Percentiles rank a stretch among this genome's conserved stretches.
Conservation (phyloP, 495 filamentous ascomycete genomes). For the Penicillium malachiteum region DNA sequence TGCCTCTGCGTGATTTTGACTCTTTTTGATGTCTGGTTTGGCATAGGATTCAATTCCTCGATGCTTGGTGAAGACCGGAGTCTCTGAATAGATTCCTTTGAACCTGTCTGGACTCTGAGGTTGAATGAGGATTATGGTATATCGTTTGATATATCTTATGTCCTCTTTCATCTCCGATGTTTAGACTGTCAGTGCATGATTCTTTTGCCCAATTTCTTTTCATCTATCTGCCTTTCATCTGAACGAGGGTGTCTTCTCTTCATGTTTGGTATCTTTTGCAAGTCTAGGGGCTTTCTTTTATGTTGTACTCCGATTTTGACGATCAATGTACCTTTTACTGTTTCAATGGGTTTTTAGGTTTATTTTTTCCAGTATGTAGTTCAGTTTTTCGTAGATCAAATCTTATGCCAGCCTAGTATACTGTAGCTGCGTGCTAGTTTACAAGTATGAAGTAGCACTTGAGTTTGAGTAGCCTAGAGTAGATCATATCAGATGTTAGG, state of each 20-base stretch:
- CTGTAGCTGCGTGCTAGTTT: too few relatives aligned
- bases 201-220: not conserved
- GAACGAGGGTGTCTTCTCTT: conserved; percentile 8
- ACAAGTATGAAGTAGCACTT: too few relatives aligned
- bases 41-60: not conserved
- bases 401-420: too few relatives aligned
- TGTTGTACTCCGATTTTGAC: conserved; percentile 19
- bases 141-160: too few relatives aligned
- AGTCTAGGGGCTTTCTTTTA: conserved; percentile 9
- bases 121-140: too few relatives aligned
- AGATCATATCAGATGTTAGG: not conserved
- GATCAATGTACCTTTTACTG: conserved; percentile 26
- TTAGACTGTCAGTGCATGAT: too few relatives aligned
- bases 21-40: not conserved
- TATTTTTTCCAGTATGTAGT: not conserved
- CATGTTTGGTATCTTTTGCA: conserved; percentile 14
- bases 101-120: too few relatives aligned
- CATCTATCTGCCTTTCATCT: not conserved
- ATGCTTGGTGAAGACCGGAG: not conserved
- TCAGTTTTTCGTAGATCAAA: not conserved
- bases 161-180: too few relatives aligned
- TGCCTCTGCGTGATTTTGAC: not conserved
- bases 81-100: not conserved
- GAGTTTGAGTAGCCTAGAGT: too few relatives aligned
- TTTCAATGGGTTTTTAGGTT: conserved; percentile 1